These are phyloP conservation scores for Colletotrichum sp. DNA, from an alignment of 2,329 filamentous ascomycete species.

Conservation along the genomic window DNA sequence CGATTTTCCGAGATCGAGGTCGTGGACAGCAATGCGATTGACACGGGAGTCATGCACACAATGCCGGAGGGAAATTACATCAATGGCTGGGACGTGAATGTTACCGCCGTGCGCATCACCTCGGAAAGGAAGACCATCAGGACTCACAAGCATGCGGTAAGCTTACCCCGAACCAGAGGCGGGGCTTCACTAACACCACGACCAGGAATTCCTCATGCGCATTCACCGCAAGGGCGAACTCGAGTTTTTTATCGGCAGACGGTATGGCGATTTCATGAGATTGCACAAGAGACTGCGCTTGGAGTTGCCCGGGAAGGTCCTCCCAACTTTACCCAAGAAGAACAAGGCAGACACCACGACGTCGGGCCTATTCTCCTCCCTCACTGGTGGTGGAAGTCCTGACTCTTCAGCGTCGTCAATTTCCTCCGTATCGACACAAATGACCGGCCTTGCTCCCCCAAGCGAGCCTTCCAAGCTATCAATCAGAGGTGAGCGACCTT, in stretches of 20 bases:
- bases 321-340: conserved; percentile 87
- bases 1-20: conserved; percentile 97
- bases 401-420: conserved; percentile 81
- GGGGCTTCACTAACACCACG: background rate
- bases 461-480: conserved; percentile 41
- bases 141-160: conserved; percentile 88
- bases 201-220: conserved; percentile 84
- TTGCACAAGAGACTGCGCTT: conserved; percentile 80
- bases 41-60: conserved; percentile 85
- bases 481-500: conserved; percentile 42
- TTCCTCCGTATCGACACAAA: conserved; percentile 78
- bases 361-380: conserved; percentile 55
- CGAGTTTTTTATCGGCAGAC: conserved; percentile 80
- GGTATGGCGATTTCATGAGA: conserved; percentile 86
- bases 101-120: conserved; percentile 83
- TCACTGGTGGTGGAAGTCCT: conserved; percentile 61
- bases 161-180: conserved; percentile 30
- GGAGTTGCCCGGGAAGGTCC: conserved; percentile 88
- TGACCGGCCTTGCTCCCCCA: conserved; percentile 42
- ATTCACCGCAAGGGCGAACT: conserved; percentile 78
- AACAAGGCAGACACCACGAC: conserved; percentile 81
- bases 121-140: conserved; percentile 85
- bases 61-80: conserved; percentile 90
- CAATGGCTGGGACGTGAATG: conserved; percentile 97
- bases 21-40: conserved; percentile 90